Conservation (phyloP, 1,139 yeast genomes). For the Lodderomyces oxycetoniae region DNA sequence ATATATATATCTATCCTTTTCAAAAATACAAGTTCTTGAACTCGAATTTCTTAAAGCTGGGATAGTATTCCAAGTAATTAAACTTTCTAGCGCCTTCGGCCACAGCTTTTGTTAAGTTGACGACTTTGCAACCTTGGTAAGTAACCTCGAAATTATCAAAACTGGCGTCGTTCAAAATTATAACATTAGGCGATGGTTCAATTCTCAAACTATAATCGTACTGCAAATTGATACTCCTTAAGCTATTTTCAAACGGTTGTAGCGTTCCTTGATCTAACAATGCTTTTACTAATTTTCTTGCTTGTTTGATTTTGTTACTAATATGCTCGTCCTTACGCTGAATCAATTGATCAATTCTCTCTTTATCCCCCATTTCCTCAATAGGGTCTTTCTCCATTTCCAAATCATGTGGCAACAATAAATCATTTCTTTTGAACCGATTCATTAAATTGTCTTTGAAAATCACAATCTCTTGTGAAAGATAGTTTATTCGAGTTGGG, state of each 20-base stretch:
- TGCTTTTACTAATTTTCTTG: slow-evolving; percentile 73
- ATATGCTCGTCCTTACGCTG: slow-evolving; percentile 19
- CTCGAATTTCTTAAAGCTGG: slow-evolving; percentile 48
- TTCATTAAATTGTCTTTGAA: slow-evolving; percentile 69
- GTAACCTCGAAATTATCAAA: slow-evolving; percentile 70
- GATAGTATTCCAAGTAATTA: slow-evolving; percentile 68
- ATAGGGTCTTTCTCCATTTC: slow-evolving; percentile 25
- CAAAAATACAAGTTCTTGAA: slow-evolving; percentile 45
- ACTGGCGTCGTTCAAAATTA: slow-evolving; percentile 63
- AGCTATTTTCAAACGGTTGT: slow-evolving; percentile 65
- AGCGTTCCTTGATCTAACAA: slow-evolving; percentile 81
- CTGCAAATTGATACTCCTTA: slow-evolving; percentile 65
- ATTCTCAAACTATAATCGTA: slow-evolving; percentile 65
- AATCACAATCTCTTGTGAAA: slow-evolving; percentile 78
- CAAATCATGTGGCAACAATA: slow-evolving; percentile 46
- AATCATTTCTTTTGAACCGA: slow-evolving; percentile 65
- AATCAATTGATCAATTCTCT: slow-evolving; percentile 17
- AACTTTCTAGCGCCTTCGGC: slow-evolving; percentile 42
- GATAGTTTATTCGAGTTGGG: slow-evolving; percentile 71
- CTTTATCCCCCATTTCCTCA: slow-evolving; percentile 15
- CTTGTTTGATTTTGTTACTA: slow-evolving; percentile 49
- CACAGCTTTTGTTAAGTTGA: slow-evolving; percentile 64
- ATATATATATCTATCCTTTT: too few relatives aligned
- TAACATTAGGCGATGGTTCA: slow-evolving; percentile 72
- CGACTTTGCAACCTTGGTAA: slow-evolving; percentile 76